Evolutionary conservation across 148 eudicot genomes (phyloP).

Genomic region (Nepenthes gracilis): DNA sequence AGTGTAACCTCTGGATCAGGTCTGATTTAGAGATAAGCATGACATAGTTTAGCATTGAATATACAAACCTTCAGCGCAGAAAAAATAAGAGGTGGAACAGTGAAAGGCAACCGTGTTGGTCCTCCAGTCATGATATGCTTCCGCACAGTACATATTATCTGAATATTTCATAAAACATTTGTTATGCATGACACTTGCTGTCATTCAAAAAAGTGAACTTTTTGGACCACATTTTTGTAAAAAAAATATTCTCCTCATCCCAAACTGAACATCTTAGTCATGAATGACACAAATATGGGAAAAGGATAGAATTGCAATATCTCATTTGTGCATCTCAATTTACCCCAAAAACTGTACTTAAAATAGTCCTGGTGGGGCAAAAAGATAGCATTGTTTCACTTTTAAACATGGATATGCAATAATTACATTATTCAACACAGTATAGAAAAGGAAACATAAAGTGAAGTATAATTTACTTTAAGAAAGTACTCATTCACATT

Average conservation of each 20-base stretch:
- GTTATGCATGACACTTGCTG: background rate
- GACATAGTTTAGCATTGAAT: background rate
- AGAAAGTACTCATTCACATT: too few relatives aligned
- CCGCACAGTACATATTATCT: conserved; percentile 84
- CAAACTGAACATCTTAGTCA: too few relatives aligned
- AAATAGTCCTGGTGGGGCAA: too few relatives aligned
- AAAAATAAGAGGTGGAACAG: conserved; percentile 83
- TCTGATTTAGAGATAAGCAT: background rate
- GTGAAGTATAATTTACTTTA: background rate
- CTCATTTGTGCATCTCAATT: too few relatives aligned
- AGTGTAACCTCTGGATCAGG: too few relatives aligned
- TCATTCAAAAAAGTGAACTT: background rate
- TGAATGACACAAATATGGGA: too few relatives aligned
- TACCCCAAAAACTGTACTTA: too few relatives aligned
- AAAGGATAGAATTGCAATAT: too few relatives aligned
- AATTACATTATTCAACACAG: background rate
- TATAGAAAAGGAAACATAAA: conserved; percentile 2
- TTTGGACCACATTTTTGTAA: background rate
- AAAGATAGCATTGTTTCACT: too few relatives aligned
- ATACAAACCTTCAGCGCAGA: conserved; percentile 77
- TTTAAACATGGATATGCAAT: background rate
- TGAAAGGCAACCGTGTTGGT: conserved; percentile 75
- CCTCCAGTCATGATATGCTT: conserved; percentile 88
- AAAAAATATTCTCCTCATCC: background rate
- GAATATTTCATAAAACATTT: conserved; percentile 12